Conservation (phyloP, 495 filamentous ascomycete species). For the Xylaria intraflava region DNA sequence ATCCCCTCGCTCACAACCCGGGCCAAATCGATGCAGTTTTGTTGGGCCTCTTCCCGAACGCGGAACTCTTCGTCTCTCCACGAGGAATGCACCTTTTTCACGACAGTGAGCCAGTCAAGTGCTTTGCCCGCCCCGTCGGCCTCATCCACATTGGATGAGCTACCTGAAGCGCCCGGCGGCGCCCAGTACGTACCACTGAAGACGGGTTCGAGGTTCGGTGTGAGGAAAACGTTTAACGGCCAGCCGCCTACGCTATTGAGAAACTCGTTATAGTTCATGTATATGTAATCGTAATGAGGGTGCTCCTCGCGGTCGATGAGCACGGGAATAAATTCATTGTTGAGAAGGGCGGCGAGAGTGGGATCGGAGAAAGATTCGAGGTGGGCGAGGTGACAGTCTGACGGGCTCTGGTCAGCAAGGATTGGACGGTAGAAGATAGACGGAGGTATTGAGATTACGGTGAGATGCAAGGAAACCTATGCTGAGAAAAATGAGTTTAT, state of each 20-base stretch:
- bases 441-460: conserved; percentile 49
- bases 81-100: conserved; percentile 70
- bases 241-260: conserved; percentile 89
- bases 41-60: conserved; percentile 73
- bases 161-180: conserved; percentile 58
- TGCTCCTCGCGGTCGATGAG: conserved; percentile 93
- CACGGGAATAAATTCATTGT: conserved; percentile 83
- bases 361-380: conserved; percentile 85
- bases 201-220: conserved; percentile 84
- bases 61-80: conserved; percentile 80
- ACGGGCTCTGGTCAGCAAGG: not conserved
- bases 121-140: conserved; percentile 20
- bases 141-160: conserved; percentile 21
- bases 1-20: conserved; percentile 85
- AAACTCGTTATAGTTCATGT: conserved; percentile 97
- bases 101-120: conserved; percentile 55
- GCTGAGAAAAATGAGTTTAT: conserved; percentile 86
- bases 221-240: conserved; percentile 95
- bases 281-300: conserved; percentile 91
- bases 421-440: conserved; percentile 4
- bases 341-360: conserved; percentile 74
- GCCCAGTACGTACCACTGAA: conserved; percentile 98
- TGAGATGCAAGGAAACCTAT: conserved; percentile 96
- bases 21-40: conserved; percentile 71
- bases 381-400: conserved; percentile 91